Percentiles rank a stretch among this genome's conserved stretches.
Conservation (phyloP, 768 basidiomycete genomes). For the Kwoniella bestiolae region DNA sequence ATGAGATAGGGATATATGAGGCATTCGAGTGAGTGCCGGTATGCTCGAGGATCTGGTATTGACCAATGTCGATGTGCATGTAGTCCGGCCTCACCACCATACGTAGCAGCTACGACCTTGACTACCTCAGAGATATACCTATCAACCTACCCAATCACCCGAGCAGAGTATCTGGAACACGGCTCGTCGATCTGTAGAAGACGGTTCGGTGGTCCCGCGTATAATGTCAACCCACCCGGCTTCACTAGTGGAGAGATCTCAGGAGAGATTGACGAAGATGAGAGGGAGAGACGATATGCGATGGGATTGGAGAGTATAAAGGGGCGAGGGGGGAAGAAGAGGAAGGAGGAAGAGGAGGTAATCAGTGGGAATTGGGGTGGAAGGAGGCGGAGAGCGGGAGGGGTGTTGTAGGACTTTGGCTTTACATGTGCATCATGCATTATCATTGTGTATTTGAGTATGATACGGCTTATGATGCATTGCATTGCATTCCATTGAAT, state of each 20-base stretch:
- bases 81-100: constrained; percentile 48
- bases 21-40: constrained; percentile 70
- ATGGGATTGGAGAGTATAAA: constrained; percentile 45
- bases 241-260: constrained; percentile 28
- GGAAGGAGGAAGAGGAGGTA: constrained; percentile 48
- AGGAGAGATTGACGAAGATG: constrained; percentile 44
- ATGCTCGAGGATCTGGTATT: not conserved
- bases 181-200: constrained; percentile 75
- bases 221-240: constrained; percentile 47
- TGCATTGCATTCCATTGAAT: too few species aligned
- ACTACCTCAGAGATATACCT: constrained; percentile 67
- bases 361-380: constrained; percentile 53
- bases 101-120: constrained; percentile 56
- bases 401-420: too few species aligned
- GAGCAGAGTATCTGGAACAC: constrained; percentile 81
- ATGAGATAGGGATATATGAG: constrained; percentile 72
- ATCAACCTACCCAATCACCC: constrained; percentile 66
- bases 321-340: constrained; percentile 26
- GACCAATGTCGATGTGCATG: not conserved
- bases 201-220: constrained; percentile 64
- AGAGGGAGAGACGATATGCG: constrained; percentile 50
- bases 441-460: too few species aligned
- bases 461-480: too few species aligned
- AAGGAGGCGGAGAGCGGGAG: constrained; percentile 34
- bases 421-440: too few species aligned